Evolutionary conservation across 73 alveolate species (phyloP).

Genomic region (Urostyla sp.): DNA sequence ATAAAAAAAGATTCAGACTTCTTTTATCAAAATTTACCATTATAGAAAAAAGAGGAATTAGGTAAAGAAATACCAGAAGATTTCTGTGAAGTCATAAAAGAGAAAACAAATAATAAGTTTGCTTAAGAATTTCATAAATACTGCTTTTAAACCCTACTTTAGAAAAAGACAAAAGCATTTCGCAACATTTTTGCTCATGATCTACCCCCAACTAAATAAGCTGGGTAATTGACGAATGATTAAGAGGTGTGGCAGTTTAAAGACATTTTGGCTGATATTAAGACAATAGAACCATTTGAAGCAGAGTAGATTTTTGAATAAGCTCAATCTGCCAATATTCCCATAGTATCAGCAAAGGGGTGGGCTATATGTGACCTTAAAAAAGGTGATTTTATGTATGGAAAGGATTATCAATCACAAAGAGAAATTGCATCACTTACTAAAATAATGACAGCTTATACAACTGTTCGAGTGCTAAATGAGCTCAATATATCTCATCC

Average conservation of each 20-base stretch:
- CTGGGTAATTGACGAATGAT: neutral
- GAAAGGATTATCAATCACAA: constrained; percentile 25
- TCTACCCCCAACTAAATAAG: neutral
- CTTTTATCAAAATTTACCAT: no score
- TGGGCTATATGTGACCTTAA: constrained; percentile 59
- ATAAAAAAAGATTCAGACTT: no score
- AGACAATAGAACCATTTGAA: constrained; percentile 7
- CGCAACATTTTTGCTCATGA: neutral
- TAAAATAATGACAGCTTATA: constrained; percentile 77
- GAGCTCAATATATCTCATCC: constrained; percentile 52
- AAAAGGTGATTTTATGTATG: constrained; percentile 38
- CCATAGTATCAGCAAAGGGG: constrained; percentile 57
- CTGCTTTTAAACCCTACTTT: constrained; percentile 30
- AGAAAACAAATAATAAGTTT: constrained; percentile 29
- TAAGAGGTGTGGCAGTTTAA: neutral
- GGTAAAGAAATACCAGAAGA: constrained; percentile 37
- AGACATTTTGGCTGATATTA: neutral
- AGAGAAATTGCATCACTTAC: constrained; percentile 86
- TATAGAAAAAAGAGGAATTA: no score
- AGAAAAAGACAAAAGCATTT: neutral
- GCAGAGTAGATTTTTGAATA: constrained; percentile 28
- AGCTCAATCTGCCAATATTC: constrained; percentile 16
- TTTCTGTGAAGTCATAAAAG: constrained; percentile 29
- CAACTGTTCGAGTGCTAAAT: constrained; percentile 46
- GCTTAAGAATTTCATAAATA: constrained; percentile 48